Conservation (phyloP, 371 early-diverging fungal genomes). For the Batrachochytrium dendrobatidis region DNA sequence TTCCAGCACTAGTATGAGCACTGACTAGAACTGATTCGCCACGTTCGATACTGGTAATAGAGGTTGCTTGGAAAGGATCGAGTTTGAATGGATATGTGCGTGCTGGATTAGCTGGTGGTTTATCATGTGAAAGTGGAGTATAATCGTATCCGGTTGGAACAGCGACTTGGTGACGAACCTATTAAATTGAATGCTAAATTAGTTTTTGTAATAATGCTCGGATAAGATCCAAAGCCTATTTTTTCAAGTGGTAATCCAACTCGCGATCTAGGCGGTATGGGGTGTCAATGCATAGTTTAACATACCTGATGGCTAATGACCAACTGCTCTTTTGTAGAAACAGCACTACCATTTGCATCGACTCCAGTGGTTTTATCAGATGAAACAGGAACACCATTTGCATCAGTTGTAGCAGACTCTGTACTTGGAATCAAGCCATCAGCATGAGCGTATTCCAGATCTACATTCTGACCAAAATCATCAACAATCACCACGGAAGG, state of each 20-base stretch:
- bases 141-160: conserved; percentile 83
- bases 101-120: conserved; percentile 71
- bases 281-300: neutral
- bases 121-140: conserved; percentile 78
- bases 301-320: conserved; percentile 24
- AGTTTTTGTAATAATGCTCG: neutral
- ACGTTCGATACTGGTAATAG: conserved; percentile 88
- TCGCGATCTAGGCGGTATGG: neutral
- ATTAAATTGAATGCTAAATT: no score
- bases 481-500: conserved; percentile 55
- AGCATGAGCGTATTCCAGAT: conserved; percentile 20
- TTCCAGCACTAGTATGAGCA: conserved; percentile 99
- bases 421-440: conserved; percentile 14
- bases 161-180: conserved; percentile 93
- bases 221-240: neutral
- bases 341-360: conserved; percentile 5
- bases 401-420: neutral
- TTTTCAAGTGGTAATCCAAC: neutral
- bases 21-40: conserved; percentile 96
- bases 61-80: conserved; percentile 97
- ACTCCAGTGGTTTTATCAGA: conserved; percentile 5
- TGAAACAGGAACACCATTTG: no score
- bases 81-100: conserved; percentile 89
- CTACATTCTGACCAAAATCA: conserved; percentile 69
- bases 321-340: conserved; percentile 13